phyloP scores from a whole-genome alignment of 2,329 filamentous ascomycete genomes.

The Westerdykella ornata region DNA sequence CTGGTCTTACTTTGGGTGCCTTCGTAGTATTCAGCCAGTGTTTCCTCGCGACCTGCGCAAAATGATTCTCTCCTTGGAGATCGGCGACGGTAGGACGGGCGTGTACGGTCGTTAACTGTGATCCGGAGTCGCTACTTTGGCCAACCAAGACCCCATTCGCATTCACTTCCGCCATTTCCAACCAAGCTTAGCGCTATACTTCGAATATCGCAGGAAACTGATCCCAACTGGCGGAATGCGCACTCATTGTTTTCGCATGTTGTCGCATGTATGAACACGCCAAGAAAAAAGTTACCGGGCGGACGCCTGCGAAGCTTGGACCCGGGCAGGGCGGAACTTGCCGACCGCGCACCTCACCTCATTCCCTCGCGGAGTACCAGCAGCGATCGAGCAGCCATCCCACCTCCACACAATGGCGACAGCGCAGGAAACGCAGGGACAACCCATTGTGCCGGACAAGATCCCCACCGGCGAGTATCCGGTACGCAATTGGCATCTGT shows the following conservation, averaged over 20 bases:
- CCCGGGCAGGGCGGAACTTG: constrained; percentile 12
- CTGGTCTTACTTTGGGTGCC: constrained; percentile 62
- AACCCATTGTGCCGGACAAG: constrained; percentile 64
- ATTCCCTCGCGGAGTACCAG: constrained; percentile 3
- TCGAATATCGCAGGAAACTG: too few relatives aligned
- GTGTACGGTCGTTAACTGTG: constrained; percentile 19
- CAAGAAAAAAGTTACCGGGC: constrained; percentile 23
- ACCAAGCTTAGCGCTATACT: too few relatives aligned
- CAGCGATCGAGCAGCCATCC: constrained; percentile 8
- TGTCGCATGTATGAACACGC: constrained; percentile 17
- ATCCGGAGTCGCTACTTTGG: constrained; percentile 16
- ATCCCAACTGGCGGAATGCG: constrained; percentile 6
- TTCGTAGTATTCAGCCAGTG: constrained; percentile 71
- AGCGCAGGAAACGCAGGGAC: constrained; percentile 14
- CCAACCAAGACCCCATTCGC: constrained; percentile 10
- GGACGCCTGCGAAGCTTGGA: constrained; percentile 6
- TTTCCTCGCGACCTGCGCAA: constrained; percentile 67
- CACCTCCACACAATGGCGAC: constrained; percentile 27
- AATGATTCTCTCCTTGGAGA: constrained; percentile 59
- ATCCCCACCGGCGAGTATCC: constrained; percentile 76
- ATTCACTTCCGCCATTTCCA: constrained; percentile 24
- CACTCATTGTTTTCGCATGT: constrained; percentile 25
- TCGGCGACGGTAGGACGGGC: constrained; percentile 61
- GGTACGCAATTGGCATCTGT: constrained; percentile 51
- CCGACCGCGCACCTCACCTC: constrained; percentile 21